Percentiles rank a stretch among this genome's conserved stretches.
phyloP scores from a whole-genome alignment of 805 yeast species.

The Deakozyma indianensis region DNA sequence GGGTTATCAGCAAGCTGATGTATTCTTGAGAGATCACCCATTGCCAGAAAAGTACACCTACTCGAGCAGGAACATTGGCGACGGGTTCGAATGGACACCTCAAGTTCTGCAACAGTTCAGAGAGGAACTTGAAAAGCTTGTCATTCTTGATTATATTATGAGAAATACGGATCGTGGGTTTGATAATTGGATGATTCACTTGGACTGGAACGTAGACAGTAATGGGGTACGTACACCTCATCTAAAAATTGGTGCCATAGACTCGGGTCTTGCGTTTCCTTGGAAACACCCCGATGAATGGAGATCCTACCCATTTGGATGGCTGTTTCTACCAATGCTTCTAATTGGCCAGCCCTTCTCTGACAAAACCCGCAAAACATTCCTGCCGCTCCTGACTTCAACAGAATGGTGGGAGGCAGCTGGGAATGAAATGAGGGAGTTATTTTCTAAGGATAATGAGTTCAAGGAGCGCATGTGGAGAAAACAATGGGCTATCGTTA shows the following conservation, averaged over 20 bases:
- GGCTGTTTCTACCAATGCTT: slow-evolving; percentile 53
- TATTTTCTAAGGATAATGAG: slow-evolving; percentile 43
- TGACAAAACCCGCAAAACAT: slow-evolving; percentile 37
- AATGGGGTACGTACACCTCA: slow-evolving; percentile 4
- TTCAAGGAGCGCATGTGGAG: slow-evolving; percentile 54
- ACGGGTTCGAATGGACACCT: slow-evolving; percentile 39
- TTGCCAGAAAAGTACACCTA: slow-evolving; percentile 28
- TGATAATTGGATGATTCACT: slow-evolving; percentile 65
- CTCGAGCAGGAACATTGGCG: slow-evolving; percentile 6
- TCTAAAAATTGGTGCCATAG: slow-evolving; percentile 54
- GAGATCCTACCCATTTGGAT: slow-evolving; percentile 68
- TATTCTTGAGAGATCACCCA: slow-evolving; percentile 41
- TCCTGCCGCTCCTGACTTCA: slow-evolving; percentile 43
- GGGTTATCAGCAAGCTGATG: slow-evolving; percentile 47
- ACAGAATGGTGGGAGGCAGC: slow-evolving; percentile 60
- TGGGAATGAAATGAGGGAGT: slow-evolving; percentile 28
- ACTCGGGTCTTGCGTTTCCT: slow-evolving; percentile 61
- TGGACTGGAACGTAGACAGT: slow-evolving; percentile 26
- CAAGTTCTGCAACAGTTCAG: slow-evolving; percentile 35
- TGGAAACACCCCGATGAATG: slow-evolving; percentile 78
- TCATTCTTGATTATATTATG: slow-evolving; percentile 56
- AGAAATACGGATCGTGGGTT: slow-evolving; percentile 62
- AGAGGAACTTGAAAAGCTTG: slow-evolving; percentile 51
- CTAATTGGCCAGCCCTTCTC: slow-evolving; percentile 58
- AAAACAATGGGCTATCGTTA: slow-evolving; percentile 53